Base-by-base conservation (phyloP, 2,329 filamentous ascomycete genomes). In the Fusarium irregulare region DNA sequence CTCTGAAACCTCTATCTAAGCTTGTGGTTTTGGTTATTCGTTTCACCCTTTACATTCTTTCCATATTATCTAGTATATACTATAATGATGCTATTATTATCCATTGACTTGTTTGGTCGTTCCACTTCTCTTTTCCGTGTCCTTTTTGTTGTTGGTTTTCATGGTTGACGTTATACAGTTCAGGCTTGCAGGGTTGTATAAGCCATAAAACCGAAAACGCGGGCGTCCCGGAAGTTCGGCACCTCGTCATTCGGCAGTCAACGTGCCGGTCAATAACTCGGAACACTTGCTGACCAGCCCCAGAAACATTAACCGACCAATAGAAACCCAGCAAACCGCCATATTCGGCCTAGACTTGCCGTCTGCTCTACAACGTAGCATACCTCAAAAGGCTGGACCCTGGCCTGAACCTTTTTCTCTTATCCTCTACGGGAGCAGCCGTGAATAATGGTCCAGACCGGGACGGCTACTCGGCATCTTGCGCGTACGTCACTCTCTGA, bases 41-140 rank as follows among this genome's bases (percentile, higher is more conserved):
- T 90, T 89, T 88, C 84, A 85, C 87, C 84, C 86, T 84, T 83
- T 74, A 90, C 87, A 89, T 84, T 64, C 28, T 47, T 20, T 10
- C 34, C 16, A 18, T 37, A 37, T 37, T 37, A n/a, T 37, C 2
- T 7, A 7, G 7, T 27, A 41, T 4, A 20, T 14, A 37, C 10
- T 37, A 42, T 14, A 51, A 42, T 32, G 45, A 25, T 30, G n/a
- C 21, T 56, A 45, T 68, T 45, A 14, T 49, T 54, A 20, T 47
- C 23, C 28, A 8, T 50, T 49, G 10, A 14, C 41, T 10, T 25
- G 10, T n/a, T 40, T 37, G 4, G 3, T 11, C 9, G 16, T 42
- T 42, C n/a, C 32, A n/a, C 13, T 25, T 21, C 34, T 20, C 5
- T 21, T 53, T 28, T 20, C n/a, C 14, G 23, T 21, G 46, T 21